Conservation (phyloP, 208 protist species). For the Trypanosoma vivax region DNA sequence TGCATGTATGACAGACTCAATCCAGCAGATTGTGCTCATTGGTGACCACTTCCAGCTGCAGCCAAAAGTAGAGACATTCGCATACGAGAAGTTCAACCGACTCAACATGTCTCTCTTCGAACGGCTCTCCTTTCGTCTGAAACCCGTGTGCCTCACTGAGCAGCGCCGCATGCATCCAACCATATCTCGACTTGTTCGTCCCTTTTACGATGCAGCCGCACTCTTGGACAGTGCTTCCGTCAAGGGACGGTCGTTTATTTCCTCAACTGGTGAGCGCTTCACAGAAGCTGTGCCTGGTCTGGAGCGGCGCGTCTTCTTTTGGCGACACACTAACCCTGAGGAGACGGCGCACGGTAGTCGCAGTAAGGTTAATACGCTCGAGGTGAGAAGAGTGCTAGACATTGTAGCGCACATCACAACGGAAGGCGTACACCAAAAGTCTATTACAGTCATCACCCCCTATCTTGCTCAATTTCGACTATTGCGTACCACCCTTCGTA, state of each 20-base stretch:
- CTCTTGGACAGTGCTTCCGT: conserved; percentile 60
- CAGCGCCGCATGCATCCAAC: conserved; percentile 88
- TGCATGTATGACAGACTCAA: conserved; percentile 86
- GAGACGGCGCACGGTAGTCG: conserved; percentile 67
- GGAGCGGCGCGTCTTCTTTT: conserved; percentile 78
- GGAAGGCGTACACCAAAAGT: conserved; percentile 81
- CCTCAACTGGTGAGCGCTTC: conserved; percentile 18
- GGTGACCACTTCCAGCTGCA: conserved; percentile 91
- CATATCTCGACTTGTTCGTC: conserved; percentile 76
- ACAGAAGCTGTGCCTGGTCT: conserved; percentile 62
- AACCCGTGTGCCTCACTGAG: conserved; percentile 76
- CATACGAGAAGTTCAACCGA: conserved; percentile 82
- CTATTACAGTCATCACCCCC: conserved; percentile 91
- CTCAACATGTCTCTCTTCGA: conserved; percentile 90
- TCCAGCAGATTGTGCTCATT: conserved; percentile 88
- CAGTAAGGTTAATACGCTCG: conserved; percentile 82
- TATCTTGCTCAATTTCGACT: conserved; percentile 91
- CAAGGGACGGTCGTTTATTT: conserved; percentile 44
- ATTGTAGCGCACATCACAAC: conserved; percentile 64
- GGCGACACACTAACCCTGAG: conserved; percentile 80
- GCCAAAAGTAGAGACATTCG: conserved; percentile 87
- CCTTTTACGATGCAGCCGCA: conserved; percentile 70
- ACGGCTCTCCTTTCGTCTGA: conserved; percentile 47
- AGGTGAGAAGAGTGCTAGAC: conserved; percentile 74
- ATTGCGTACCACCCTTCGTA: conserved; percentile 65